Evolutionary conservation across 2,329 filamentous ascomycete genomes (phyloP).

Genomic region (Dryadomyces quercivorus): DNA sequence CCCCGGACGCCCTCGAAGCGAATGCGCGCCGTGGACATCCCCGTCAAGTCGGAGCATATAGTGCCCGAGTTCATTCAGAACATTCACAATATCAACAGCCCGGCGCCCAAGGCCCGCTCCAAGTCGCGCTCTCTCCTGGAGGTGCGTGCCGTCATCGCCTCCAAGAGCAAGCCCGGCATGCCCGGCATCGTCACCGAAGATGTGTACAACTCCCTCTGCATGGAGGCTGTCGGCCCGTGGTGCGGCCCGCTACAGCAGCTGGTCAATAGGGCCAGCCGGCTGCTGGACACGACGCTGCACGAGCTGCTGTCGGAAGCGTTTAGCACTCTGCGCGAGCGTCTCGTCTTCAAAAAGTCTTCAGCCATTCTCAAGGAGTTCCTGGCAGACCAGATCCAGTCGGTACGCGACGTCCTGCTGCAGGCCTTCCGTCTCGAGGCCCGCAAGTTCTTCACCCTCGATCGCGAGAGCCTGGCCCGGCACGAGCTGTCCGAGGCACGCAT

Average conservation of each 20-base stretch:
- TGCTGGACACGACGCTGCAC: slow-evolving; percentile 34
- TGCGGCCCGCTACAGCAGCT: slow-evolving; percentile 36
- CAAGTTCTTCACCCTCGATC: slow-evolving; percentile 46
- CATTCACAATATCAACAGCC: not conserved
- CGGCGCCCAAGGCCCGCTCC: not conserved
- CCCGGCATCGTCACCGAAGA: slow-evolving; percentile 46
- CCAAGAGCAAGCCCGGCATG: slow-evolving; percentile 43
- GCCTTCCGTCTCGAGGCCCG: slow-evolving; percentile 41
- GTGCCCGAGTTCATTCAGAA: not conserved
- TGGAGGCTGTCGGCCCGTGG: slow-evolving; percentile 48
- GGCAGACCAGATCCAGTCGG: slow-evolving; percentile 22
- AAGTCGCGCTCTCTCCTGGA: slow-evolving; percentile 27
- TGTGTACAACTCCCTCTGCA: slow-evolving; percentile 46
- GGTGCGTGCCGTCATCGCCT: slow-evolving; percentile 41
- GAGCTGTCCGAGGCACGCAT: slow-evolving; percentile 29
- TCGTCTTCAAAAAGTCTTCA: slow-evolving; percentile 36
- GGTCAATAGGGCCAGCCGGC: slow-evolving; percentile 31
- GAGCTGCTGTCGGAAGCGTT: slow-evolving; percentile 35
- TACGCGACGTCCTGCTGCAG: slow-evolving; percentile 25
- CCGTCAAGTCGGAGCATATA: slow-evolving; percentile 11
- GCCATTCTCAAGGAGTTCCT: slow-evolving; percentile 33
- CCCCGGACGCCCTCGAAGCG: slow-evolving; percentile 9
- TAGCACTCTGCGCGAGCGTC: slow-evolving; percentile 29
- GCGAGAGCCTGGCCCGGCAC: slow-evolving; percentile 32
- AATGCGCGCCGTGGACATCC: slow-evolving; percentile 4